Evolutionary conservation across 2,329 filamentous ascomycete genomes (phyloP).

Genomic region (Fusarium sp.): DNA sequence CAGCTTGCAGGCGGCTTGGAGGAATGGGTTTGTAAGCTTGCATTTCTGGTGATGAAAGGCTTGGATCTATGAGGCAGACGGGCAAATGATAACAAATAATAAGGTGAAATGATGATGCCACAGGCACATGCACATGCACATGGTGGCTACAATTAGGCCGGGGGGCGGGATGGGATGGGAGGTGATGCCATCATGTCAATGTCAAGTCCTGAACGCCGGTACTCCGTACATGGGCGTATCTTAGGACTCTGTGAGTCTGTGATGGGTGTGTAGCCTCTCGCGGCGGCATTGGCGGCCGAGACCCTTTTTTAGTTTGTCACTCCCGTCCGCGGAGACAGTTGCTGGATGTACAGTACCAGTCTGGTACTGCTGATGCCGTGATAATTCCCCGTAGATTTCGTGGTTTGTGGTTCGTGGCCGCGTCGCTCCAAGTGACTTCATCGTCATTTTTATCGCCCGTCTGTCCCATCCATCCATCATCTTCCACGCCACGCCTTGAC

Average conservation of each 20-base stretch:
- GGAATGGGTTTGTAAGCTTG: constrained; percentile 26
- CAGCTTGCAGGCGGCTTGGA: background rate
- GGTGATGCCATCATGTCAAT: constrained; percentile 42
- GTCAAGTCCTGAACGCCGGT: constrained; percentile 16
- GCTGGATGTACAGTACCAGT: constrained; percentile 12
- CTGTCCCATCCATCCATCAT: constrained; percentile 12
- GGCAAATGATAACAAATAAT: constrained; percentile 8
- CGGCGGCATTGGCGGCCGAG: constrained; percentile 28
- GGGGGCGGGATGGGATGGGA: background rate
- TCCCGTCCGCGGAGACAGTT: background rate
- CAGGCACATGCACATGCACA: constrained; percentile 28
- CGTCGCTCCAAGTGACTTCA: constrained; percentile 34
- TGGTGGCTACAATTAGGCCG: constrained; percentile 14
- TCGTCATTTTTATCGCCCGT: constrained; percentile 3
- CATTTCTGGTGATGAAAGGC: constrained; percentile 4
- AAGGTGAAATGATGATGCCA: constrained; percentile 38
- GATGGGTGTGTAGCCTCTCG: constrained; percentile 15
- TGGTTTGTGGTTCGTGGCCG: constrained; percentile 12
- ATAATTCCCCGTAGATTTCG: constrained; percentile 28
- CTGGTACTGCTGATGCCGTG: constrained; percentile 23
- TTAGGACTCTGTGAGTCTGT: no score
- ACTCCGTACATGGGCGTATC: background rate
- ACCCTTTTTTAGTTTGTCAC: constrained; percentile 28
- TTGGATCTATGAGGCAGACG: background rate
- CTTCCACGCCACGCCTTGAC: constrained; percentile 19